These are phyloP conservation scores for Pythium guiyangense DNA, from an alignment of 352 stramenopile genomes.

Conservation along the genomic window DNA sequence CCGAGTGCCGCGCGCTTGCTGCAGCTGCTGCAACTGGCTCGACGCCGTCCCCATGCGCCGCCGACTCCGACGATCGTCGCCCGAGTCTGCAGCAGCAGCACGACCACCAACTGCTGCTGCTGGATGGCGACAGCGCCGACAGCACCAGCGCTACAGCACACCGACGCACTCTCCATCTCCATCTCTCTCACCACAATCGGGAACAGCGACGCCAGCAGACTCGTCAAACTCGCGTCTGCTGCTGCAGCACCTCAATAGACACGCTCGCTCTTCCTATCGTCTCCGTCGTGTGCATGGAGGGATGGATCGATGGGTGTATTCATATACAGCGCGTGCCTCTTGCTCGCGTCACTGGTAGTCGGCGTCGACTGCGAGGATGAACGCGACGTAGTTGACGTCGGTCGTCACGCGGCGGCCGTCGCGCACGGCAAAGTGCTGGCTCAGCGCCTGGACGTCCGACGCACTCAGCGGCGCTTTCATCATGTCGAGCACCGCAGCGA, in stretches of 20 bases:
- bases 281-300: no score
- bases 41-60: no score
- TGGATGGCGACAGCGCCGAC: not conserved
- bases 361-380: slow-evolving; percentile 72
- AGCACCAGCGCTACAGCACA: not conserved
- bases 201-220: no score
- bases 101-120: no score
- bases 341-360: slow-evolving; percentile 36
- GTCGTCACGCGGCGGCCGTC: slow-evolving; percentile 44
- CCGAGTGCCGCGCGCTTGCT: no score
- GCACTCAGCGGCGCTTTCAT: slow-evolving; percentile 62
- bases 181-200: no score
- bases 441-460: slow-evolving; percentile 47
- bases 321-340: not conserved
- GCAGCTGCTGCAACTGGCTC: no score
- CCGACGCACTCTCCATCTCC: no score
- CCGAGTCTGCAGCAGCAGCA: no score
- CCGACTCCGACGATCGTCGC: no score
- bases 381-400: slow-evolving; percentile 77
- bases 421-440: slow-evolving; percentile 44
- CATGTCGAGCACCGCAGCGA: slow-evolving; percentile 78
- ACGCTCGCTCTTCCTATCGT: slow-evolving; percentile 39
- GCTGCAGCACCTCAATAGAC: not conserved
- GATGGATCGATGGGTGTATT: no score
- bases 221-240: no score